Conservation (phyloP, 495 filamentous ascomycete species). For the Penicillium pulvis region DNA sequence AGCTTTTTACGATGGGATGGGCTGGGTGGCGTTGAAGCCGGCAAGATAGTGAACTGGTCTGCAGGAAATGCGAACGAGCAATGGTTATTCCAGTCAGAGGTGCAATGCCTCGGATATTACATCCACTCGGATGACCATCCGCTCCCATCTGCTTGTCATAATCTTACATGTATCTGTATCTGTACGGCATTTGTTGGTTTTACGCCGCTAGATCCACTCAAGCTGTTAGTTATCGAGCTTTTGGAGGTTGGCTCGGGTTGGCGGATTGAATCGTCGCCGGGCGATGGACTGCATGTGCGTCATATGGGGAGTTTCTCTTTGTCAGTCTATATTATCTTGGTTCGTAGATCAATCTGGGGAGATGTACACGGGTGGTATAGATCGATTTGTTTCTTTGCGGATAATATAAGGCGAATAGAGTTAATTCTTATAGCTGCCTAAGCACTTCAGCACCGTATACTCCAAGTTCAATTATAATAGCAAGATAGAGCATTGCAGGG, state of each 20-base stretch:
- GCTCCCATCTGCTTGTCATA: neutral
- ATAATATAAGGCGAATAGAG: too few species aligned
- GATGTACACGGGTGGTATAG: too few species aligned
- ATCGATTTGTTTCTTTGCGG: too few species aligned
- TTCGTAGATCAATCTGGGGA: neutral
- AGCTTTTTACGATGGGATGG: conserved; percentile 23
- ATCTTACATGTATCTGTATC: neutral
- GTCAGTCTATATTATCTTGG: neutral
- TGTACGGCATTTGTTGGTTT: neutral
- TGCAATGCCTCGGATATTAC: neutral
- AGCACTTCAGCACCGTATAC: too few species aligned
- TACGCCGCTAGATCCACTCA: too few species aligned
- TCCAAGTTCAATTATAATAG: too few species aligned
- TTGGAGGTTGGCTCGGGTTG: neutral
- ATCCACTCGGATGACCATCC: conserved; percentile 1
- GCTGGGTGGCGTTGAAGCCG: conserved; percentile 30
- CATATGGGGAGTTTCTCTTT: neutral
- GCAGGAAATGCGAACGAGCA: conserved; percentile 28
- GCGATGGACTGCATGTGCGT: conserved; percentile 16
- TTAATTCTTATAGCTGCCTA: too few species aligned
- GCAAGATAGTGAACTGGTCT: conserved; percentile 21
- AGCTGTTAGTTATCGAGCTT: neutral
- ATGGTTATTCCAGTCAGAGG: conserved; percentile 10
- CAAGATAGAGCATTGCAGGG: neutral
- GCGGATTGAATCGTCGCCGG: conserved; percentile 3